Conservation (phyloP, 1,284 basidiomycete genomes). For the Prillingera fragicola region DNA sequence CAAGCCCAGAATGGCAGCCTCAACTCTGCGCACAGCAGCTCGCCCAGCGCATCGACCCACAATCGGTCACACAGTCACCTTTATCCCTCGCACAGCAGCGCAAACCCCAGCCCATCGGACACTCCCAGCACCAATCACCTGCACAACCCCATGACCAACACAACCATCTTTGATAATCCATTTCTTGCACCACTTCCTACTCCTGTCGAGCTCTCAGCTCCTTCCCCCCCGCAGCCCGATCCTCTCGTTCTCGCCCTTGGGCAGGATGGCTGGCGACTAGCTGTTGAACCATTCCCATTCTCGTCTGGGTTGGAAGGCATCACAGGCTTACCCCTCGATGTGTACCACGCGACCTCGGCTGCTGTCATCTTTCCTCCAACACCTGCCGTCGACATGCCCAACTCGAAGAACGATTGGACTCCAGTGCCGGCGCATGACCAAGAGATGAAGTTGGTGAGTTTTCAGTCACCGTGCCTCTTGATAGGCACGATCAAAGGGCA, state of each 20-base stretch:
- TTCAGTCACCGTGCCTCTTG: neutral
- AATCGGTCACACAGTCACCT: too few species aligned
- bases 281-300: constrained; percentile 14
- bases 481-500: neutral
- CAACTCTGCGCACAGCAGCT: too few species aligned
- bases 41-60: too few species aligned
- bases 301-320: constrained; percentile 15
- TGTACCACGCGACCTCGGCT: constrained; percentile 8
- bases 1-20: too few species aligned
- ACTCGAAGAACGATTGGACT: neutral
- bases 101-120: too few species aligned
- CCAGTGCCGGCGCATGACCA: constrained; percentile 1
- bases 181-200: too few species aligned
- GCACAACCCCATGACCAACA: too few species aligned
- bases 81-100: too few species aligned
- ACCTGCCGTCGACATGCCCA: neutral
- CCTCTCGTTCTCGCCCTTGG: neutral
- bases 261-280: constrained; percentile 9
- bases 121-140: too few species aligned
- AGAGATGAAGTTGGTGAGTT: constrained; percentile 6
- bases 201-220: too few species aligned
- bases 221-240: neutral
- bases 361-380: neutral
- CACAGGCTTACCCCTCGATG: constrained; percentile 8
- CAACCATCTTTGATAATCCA: too few species aligned